These are phyloP conservation scores for Blastobotrys buckinghamii DNA, from an alignment of 1,139 yeast genomes.

Conservation along the genomic window DNA sequence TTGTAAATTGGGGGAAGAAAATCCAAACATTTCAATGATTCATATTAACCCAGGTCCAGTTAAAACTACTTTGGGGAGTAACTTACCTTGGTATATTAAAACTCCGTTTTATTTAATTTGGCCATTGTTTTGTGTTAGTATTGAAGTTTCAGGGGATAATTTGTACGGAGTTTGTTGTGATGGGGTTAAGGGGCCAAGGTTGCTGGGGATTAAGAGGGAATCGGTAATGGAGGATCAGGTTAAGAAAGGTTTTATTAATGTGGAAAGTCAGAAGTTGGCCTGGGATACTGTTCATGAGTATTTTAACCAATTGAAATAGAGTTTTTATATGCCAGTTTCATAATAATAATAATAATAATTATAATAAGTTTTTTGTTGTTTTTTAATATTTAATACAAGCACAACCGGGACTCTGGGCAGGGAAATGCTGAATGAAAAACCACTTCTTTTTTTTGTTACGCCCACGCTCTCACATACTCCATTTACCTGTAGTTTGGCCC, in stretches of 20 bases:
- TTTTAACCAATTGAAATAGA: no score
- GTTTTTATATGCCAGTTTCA: no score
- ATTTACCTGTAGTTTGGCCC: no score
- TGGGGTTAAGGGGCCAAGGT: neutral
- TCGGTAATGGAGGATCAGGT: neutral
- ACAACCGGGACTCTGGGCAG: no score
- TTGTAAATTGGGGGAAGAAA: neutral
- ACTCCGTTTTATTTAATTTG: neutral
- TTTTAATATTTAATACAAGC: no score
- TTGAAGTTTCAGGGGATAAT: neutral
- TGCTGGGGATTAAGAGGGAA: neutral
- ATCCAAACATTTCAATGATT: neutral
- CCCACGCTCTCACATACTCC: no score
- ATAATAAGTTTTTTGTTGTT: no score
- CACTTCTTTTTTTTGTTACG: no score
- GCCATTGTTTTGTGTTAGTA: neutral
- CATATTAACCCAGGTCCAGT: neutral
- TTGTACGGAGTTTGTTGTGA: neutral
- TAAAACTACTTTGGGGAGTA: neutral
- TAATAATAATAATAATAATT: no score
- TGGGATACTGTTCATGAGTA: neutral
- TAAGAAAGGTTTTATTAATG: neutral
- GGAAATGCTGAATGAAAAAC: no score
- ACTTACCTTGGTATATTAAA: neutral
- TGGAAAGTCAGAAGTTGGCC: neutral